phyloP scores from a whole-genome alignment of 805 yeast species.

The Candida argentea region DNA sequence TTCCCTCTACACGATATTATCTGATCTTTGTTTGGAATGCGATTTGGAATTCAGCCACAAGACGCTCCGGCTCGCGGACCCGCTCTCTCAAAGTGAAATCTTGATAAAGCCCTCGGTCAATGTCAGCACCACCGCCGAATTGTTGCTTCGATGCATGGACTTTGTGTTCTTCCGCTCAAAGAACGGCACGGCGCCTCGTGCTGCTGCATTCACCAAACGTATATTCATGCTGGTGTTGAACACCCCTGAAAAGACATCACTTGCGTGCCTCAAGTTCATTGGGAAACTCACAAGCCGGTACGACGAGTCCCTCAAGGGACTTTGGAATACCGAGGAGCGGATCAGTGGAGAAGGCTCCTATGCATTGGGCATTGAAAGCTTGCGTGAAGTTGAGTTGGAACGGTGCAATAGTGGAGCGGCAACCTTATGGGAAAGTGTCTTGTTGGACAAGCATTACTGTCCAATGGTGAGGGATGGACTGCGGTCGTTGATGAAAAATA shows the following conservation, averaged over 20 bases:
- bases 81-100: conserved; percentile 34
- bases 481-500: conserved; percentile 30
- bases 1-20: conserved; percentile 59
- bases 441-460: conserved; percentile 74
- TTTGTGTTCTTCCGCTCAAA: conserved; percentile 68
- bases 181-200: conserved; percentile 57
- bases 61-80: conserved; percentile 72
- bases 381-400: conserved; percentile 43
- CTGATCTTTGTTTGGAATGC: conserved; percentile 63
- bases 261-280: conserved; percentile 68
- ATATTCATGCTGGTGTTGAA: conserved; percentile 57
- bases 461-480: conserved; percentile 68
- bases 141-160: conserved; percentile 69
- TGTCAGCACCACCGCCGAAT: conserved; percentile 81
- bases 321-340: conserved; percentile 83
- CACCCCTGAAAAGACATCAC: conserved; percentile 79
- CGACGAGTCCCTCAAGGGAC: conserved; percentile 56
- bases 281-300: conserved; percentile 66
- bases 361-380: conserved; percentile 50
- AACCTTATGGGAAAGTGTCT: conserved; percentile 77
- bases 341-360: conserved; percentile 62
- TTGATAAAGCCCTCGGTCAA: conserved; percentile 62
- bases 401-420: conserved; percentile 83
- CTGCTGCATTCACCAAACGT: conserved; percentile 76
- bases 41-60: conserved; percentile 83